phyloP scores from a whole-genome alignment of 164 flowering plant species.

The Macadamia tetraphylla region DNA sequence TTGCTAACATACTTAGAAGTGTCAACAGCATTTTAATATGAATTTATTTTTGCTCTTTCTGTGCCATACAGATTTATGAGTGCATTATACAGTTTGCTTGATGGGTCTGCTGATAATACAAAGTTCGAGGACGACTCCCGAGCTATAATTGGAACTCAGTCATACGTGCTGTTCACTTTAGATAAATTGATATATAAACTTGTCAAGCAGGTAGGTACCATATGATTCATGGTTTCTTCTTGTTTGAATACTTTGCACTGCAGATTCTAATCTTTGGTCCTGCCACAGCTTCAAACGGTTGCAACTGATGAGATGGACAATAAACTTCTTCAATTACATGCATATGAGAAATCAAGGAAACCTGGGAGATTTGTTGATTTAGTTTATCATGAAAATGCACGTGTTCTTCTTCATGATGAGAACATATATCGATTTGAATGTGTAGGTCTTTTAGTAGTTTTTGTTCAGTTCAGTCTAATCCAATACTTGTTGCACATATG shows the following conservation, averaged over 20 bases:
- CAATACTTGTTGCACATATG: neutral
- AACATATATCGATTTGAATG: constrained; percentile 84
- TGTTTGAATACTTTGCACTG: neutral
- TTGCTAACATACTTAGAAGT: neutral
- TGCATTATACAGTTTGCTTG: constrained; percentile 76
- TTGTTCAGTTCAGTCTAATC: neutral
- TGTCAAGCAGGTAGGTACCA: constrained; percentile 58
- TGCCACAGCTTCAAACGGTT: constrained; percentile 71
- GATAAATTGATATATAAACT: constrained; percentile 89
- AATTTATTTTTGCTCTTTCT: neutral
- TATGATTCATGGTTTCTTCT: neutral
- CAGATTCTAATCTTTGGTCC: neutral
- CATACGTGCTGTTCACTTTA: constrained; percentile 86
- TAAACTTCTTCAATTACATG: constrained; percentile 86
- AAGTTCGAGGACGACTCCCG: constrained; percentile 98
- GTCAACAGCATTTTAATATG: constrained; percentile 6
- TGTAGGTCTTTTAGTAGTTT: constrained; percentile 38
- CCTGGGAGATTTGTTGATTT: constrained; percentile 58
- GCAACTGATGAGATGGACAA: constrained; percentile 83
- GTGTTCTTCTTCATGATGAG: constrained; percentile 82
- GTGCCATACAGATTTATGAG: constrained; percentile 59
- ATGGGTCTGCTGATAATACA: constrained; percentile 88
- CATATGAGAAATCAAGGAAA: constrained; percentile 78
- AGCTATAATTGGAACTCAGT: constrained; percentile 85
- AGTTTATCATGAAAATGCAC: constrained; percentile 85